A percentile compares a stretch with the other conserved stretches of the same genome.
Conservation (phyloP, 805 yeast genomes). For the Candida incommunis region DNA sequence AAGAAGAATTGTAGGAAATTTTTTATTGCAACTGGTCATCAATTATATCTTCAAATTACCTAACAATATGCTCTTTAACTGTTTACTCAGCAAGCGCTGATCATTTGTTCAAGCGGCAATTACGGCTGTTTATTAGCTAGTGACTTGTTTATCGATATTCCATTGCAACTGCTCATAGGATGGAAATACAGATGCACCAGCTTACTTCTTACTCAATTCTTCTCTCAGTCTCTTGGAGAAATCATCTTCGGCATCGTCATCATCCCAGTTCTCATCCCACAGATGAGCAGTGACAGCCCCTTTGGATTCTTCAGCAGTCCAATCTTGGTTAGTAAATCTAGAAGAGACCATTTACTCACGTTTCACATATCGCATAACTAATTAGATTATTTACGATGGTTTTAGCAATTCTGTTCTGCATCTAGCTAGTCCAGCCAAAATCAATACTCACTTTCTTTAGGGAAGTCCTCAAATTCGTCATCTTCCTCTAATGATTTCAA, state of each 20-base stretch:
- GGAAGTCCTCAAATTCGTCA: slow-evolving; percentile 95
- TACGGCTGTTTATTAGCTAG: background rate
- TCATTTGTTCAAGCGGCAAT: too few species aligned
- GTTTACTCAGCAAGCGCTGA: too few species aligned
- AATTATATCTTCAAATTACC: too few species aligned
- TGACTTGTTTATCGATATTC: background rate
- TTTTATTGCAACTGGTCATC: too few species aligned
- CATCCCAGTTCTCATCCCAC: slow-evolving; percentile 26
- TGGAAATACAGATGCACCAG: background rate
- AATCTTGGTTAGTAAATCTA: slow-evolving; percentile 32
- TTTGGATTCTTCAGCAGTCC: slow-evolving; percentile 38
- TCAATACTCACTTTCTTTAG: slow-evolving; percentile 46
- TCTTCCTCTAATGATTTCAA: slow-evolving; percentile 67
- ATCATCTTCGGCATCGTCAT: slow-evolving; percentile 75
- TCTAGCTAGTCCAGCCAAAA: background rate
- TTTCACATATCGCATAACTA: too few species aligned
- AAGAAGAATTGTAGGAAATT: too few species aligned
- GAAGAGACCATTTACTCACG: too few species aligned
- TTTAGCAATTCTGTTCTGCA: too few species aligned
- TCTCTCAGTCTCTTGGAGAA: slow-evolving; percentile 57
- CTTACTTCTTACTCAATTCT: slow-evolving; percentile 7
- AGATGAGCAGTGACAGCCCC: background rate
- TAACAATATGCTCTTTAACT: too few species aligned
- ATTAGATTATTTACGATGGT: too few species aligned
- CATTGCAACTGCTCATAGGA: background rate